A percentile compares a stretch with the other conserved stretches of the same genome.
phyloP scores from a whole-genome alignment of 1,139 yeast species.

The Kodamaea suecica region DNA sequence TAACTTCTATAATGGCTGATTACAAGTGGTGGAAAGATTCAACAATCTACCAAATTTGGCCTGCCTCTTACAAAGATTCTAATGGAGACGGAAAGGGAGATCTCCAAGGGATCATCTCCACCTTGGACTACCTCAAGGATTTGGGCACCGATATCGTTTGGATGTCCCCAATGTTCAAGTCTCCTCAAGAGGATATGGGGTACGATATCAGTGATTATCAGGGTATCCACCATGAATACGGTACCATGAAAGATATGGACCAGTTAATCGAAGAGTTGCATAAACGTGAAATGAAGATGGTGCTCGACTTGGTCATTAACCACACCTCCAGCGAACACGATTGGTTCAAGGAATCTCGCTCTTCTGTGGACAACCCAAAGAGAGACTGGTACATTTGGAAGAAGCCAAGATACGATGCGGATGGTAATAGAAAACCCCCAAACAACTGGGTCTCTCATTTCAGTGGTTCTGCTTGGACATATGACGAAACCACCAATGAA shows the following conservation, averaged over 20 bases:
- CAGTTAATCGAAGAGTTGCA: constrained; percentile 46
- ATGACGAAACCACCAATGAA: constrained; percentile 50
- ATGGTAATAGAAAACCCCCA: constrained; percentile 52
- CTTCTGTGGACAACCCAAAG: constrained; percentile 51
- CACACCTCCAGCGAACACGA: constrained; percentile 55
- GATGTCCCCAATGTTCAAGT: constrained; percentile 57
- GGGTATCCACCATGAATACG: constrained; percentile 51
- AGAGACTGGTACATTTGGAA: constrained; percentile 65
- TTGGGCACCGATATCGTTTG: constrained; percentile 54
- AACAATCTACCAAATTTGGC: constrained; percentile 55
- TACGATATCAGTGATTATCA: constrained; percentile 57
- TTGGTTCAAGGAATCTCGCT: constrained; percentile 57
- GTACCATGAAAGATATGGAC: constrained; percentile 52
- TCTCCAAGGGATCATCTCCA: constrained; percentile 50
- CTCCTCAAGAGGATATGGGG: constrained; percentile 65
- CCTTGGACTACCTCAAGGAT: constrained; percentile 49
- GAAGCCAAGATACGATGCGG: constrained; percentile 42
- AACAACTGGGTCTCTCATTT: constrained; percentile 55
- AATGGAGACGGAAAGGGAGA: constrained; percentile 60
- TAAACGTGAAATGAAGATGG: constrained; percentile 47
- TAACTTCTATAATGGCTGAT: background rate
- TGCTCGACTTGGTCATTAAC: constrained; percentile 57
- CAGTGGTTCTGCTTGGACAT: constrained; percentile 56
- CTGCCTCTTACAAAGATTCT: constrained; percentile 56
- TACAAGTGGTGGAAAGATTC: constrained; percentile 56